These are phyloP conservation scores for Micromonas commoda DNA, from an alignment of 139 green algal genomes.

Conservation along the genomic window DNA sequence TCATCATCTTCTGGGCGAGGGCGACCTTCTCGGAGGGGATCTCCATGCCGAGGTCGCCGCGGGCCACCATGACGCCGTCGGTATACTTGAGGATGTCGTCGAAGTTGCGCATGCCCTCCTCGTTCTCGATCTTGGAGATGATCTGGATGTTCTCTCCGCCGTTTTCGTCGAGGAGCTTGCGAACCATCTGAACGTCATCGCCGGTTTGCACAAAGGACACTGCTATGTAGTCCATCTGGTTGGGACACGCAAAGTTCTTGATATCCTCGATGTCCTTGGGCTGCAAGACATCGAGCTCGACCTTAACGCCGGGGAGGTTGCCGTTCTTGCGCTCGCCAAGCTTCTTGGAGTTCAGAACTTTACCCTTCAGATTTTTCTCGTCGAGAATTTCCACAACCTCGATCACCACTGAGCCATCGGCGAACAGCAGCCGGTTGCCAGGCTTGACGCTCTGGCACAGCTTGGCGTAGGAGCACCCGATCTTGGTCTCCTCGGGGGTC, in stretches of 20 bases:
- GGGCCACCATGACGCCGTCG: constrained; percentile 69
- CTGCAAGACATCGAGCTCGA: constrained; percentile 40
- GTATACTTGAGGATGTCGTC: constrained; percentile 57
- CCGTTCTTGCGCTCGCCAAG: constrained; percentile 38
- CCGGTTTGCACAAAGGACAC: constrained; percentile 55
- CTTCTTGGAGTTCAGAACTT: constrained; percentile 26
- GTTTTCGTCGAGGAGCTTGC: constrained; percentile 46
- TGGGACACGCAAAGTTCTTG: constrained; percentile 41
- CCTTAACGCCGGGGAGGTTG: constrained; percentile 45
- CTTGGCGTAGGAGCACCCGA: constrained; percentile 48
- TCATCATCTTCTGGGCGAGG: constrained; percentile 38
- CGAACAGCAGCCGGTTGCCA: constrained; percentile 55
- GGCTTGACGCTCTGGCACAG: constrained; percentile 43
- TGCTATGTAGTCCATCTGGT: constrained; percentile 52
- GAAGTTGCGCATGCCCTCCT: constrained; percentile 54
- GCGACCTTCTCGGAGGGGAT: constrained; percentile 39
- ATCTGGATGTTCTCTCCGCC: constrained; percentile 57
- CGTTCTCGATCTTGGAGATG: constrained; percentile 73
- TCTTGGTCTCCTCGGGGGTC: constrained; percentile 34
- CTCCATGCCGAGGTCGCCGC: constrained; percentile 70
- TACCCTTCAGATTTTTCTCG: constrained; percentile 13
- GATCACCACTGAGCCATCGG: constrained; percentile 50
- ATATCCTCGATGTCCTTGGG: constrained; percentile 48
- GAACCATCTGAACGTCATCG: constrained; percentile 55
- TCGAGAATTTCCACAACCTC: constrained; percentile 28